Evolutionary conservation across 1,139 yeast species (phyloP).

Genomic region (Nadsonia starkeyi-henricii): DNA sequence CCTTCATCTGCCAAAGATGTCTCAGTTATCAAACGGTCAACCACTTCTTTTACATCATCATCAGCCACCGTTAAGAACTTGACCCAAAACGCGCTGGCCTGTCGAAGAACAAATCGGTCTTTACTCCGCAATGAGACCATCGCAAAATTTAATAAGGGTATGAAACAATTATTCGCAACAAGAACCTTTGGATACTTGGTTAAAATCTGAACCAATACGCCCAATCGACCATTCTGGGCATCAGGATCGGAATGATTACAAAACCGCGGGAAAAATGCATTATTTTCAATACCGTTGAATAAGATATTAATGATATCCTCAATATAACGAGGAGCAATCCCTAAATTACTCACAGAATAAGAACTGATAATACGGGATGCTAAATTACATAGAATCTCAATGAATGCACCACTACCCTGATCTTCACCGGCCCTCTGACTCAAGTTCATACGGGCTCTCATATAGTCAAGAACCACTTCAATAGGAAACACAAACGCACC

Average conservation of each 20-base stretch:
- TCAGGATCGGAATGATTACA: neutral
- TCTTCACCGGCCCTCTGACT: conserved; percentile 11
- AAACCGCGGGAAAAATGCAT: too few relatives aligned
- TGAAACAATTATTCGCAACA: neutral
- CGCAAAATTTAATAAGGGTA: neutral
- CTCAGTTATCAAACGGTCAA: conserved; percentile 1
- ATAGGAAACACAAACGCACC: conserved; percentile 47
- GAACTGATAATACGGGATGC: conserved; percentile 19
- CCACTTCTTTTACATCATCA: neutral
- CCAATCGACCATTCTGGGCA: neutral
- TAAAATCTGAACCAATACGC: neutral
- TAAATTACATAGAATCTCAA: conserved; percentile 17
- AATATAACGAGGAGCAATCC: neutral
- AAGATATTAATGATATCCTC: neutral
- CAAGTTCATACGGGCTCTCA: conserved; percentile 25
- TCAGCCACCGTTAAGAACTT: conserved; percentile 39
- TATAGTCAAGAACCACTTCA: conserved; percentile 31
- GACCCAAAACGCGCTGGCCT: conserved; percentile 44
- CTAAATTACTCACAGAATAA: neutral
- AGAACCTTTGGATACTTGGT: neutral
- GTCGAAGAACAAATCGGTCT: neutral
- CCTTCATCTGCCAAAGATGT: conserved; percentile 4
- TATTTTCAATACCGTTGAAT: neutral
- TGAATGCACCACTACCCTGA: conserved; percentile 3
- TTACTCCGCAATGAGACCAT: neutral